These are phyloP conservation scores for Microdochium trichocladiopsis DNA, from an alignment of 2,329 filamentous ascomycete genomes.

Conservation along the genomic window DNA sequence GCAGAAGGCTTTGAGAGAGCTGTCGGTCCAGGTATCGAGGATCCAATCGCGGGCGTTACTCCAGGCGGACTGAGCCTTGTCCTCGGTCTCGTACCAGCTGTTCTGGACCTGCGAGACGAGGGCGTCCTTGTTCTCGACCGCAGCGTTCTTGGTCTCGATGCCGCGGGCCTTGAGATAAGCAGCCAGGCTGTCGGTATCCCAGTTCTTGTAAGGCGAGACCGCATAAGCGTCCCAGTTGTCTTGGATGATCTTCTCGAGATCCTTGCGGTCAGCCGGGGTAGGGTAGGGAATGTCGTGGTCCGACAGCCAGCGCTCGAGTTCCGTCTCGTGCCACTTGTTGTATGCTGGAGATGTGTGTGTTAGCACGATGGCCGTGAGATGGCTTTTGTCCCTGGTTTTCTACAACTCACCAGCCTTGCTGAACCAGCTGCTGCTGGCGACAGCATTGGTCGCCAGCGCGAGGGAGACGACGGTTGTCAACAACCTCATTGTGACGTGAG, in stretches of 20 bases:
- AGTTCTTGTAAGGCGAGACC: conserved; percentile 66
- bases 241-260: conserved; percentile 86
- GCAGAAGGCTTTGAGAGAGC: conserved; percentile 86
- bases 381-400: conserved; percentile 3
- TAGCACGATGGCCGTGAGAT: conserved; percentile 8
- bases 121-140: conserved; percentile 61
- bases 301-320: conserved; percentile 93
- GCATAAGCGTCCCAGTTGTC: conserved; percentile 81
- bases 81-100: conserved; percentile 73
- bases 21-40: conserved; percentile 91
- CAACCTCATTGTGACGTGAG: conserved; percentile 62
- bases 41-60: conserved; percentile 79
- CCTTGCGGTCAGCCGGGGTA: conserved; percentile 83
- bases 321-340: conserved; percentile 98
- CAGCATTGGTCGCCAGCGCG: conserved; percentile 63
- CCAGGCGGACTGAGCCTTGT: conserved; percentile 68
- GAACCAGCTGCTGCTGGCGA: conserved; percentile 76
- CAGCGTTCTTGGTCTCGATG: conserved; percentile 58
- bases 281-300: conserved; percentile 90
- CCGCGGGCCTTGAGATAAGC: conserved; percentile 66
- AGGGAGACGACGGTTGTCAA: conserved; percentile 62
- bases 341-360: conserved; percentile 56
- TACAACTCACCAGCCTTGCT: conserved; percentile 67
- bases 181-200: conserved; percentile 64
- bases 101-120: conserved; percentile 63